Evolutionary conservation across 495 filamentous ascomycete genomes (phyloP).

Genomic region (Neurospora sp.): DNA sequence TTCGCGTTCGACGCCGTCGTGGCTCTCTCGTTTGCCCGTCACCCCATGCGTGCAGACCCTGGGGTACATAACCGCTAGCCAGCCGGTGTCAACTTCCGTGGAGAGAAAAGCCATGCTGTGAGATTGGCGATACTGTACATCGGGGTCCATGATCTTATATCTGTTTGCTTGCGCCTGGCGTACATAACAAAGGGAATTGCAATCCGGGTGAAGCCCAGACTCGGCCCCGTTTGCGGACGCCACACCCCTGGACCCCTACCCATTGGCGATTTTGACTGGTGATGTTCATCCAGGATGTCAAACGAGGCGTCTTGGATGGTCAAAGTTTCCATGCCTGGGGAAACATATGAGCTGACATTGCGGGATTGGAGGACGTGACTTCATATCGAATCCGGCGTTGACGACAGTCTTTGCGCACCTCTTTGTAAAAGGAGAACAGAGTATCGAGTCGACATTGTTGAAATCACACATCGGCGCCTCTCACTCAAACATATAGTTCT

Average conservation of each 20-base stretch:
- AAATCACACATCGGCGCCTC: not conserved
- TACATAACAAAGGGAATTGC: not conserved
- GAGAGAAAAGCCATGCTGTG: not conserved
- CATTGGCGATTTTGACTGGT: not conserved
- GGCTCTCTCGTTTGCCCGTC: not conserved
- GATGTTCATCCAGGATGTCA: not conserved
- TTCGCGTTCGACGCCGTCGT: not conserved
- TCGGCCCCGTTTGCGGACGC: not conserved
- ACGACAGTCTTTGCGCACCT: not conserved
- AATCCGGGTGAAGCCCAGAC: not conserved
- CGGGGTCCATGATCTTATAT: not conserved
- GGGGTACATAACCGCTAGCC: not conserved
- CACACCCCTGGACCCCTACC: not conserved
- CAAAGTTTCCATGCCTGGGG: not conserved
- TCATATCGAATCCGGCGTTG: not conserved
- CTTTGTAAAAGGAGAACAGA: not conserved
- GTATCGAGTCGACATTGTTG: not conserved
- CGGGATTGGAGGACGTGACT: not conserved
- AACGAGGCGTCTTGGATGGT: not conserved
- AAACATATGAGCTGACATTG: not conserved
- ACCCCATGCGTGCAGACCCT: not conserved
- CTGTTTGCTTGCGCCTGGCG: not conserved
- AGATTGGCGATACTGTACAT: not conserved
- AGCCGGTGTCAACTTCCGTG: not conserved
- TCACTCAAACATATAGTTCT: not conserved